Base-by-base conservation (phyloP, 2,329 filamentous ascomycete species). In the Diplodia mutila region DNA sequence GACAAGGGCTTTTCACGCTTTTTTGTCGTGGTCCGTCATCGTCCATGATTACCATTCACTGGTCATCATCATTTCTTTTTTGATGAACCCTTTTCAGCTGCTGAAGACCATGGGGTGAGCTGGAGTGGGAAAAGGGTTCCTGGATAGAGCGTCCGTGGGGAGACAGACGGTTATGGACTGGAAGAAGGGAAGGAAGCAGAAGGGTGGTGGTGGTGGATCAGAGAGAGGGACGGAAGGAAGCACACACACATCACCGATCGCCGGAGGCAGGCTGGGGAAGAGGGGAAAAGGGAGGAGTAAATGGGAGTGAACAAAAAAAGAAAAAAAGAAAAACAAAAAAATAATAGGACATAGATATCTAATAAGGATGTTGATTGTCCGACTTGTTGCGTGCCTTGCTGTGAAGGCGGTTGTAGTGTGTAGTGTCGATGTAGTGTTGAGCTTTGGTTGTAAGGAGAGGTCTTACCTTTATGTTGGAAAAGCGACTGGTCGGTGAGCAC, bases 311-410 rank as follows among this genome's bases (percentile, higher is more conserved):
- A 27, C 25, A 65, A 54, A 65, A 54, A 65, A 52, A 32, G 25
- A 42, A 54, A 51, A 49, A 27, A 61, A 29, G 39, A 51, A 65
- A 65, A 42, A 27, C n/a, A 12, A 29, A 66, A 53, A 67, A 61
- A 61, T 46, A 52, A 67, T 61, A 42, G 65, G 65, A 34, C 65
- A 67, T 67, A 61, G 54, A 54, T 67, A 54, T 67, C 65, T 61
- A 11, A 61, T 3, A 48, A 63, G 25, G 59, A 63, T 63, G 49
- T 63, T 63, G 5, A 14, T 12, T 63, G 59, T 63, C 59, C 29
- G 34, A 61, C 42, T 46, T 9, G 2, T 29, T 11, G 34, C 34
- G 8, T 6, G 18, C 11, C 18, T 46, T 46, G 42, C 42, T 46
- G 42, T 11, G 42, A 21, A 42, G 16, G 16, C 0, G n/a, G 34